phyloP scores from a whole-genome alignment of 2,329 filamentous ascomycete genomes.

The Parastagonospora nodorum region DNA sequence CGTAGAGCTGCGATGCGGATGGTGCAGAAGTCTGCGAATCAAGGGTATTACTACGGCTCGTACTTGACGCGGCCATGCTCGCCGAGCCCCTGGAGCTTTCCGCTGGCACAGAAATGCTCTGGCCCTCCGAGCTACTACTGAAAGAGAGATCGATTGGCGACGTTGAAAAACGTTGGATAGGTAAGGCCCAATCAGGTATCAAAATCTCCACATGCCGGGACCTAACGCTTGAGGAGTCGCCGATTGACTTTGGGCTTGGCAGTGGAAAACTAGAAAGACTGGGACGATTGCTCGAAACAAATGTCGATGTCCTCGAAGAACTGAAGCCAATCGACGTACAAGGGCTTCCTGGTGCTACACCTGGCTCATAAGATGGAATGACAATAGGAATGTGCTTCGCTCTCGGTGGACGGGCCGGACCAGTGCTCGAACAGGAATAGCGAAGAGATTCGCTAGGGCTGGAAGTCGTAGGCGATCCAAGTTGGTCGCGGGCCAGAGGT shows the following conservation, averaged over 20 bases:
- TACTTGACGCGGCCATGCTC: constrained; percentile 51
- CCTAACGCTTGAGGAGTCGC: constrained; percentile 37
- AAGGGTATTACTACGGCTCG: constrained; percentile 53
- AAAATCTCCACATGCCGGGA: constrained; percentile 57
- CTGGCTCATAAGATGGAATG: constrained; percentile 49
- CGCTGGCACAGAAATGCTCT: constrained; percentile 21
- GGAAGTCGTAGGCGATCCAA: constrained; percentile 26
- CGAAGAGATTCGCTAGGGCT: constrained; percentile 23
- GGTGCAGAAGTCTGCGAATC: constrained; percentile 53
- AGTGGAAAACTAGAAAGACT: constrained; percentile 35
- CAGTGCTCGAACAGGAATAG: constrained; percentile 23
- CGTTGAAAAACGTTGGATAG: constrained; percentile 46
- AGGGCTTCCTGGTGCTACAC: constrained; percentile 44
- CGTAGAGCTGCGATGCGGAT: constrained; percentile 49
- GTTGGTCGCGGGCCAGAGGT: constrained; percentile 28
- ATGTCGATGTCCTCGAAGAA: constrained; percentile 39
- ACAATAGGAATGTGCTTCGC: constrained; percentile 53
- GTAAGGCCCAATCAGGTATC: constrained; percentile 52
- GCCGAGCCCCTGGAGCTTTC: constrained; percentile 34
- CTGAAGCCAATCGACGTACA: constrained; percentile 41
- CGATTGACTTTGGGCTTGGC: constrained; percentile 35
- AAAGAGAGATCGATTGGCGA: constrained; percentile 37
- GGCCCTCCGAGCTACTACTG: constrained; percentile 14
- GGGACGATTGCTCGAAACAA: constrained; percentile 34
- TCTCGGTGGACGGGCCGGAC: constrained; percentile 32